Evolutionary conservation across 768 basidiomycete species (phyloP).

Genomic region (Asterophora lycoperdoides): DNA sequence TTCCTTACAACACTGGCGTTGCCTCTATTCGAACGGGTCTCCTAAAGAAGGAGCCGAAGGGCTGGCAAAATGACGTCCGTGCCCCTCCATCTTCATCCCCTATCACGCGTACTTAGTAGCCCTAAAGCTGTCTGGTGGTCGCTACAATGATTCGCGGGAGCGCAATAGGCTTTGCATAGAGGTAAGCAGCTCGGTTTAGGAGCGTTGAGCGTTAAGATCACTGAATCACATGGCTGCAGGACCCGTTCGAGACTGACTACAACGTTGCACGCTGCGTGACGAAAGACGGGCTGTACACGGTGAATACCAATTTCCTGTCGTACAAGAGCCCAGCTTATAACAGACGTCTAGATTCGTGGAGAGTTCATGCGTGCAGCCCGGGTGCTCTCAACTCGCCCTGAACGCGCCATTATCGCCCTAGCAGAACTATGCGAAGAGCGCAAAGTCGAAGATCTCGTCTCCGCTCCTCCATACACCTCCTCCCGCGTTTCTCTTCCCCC

Average conservation of each 20-base stretch:
- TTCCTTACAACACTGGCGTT: slow-evolving; percentile 86
- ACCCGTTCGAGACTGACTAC: slow-evolving; percentile 95
- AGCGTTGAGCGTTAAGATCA: not conserved
- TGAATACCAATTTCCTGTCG: slow-evolving; percentile 31
- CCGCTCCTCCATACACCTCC: slow-evolving; percentile 42
- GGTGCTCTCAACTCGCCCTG: slow-evolving; percentile 75
- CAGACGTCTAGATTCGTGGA: slow-evolving; percentile 74
- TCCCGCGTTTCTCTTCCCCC: slow-evolving; percentile 52
- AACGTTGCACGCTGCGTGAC: slow-evolving; percentile 97
- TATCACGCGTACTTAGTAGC: slow-evolving; percentile 4
- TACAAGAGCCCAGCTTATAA: slow-evolving; percentile 9
- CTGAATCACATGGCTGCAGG: slow-evolving; percentile 43
- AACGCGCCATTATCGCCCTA: slow-evolving; percentile 75
- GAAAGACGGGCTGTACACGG: slow-evolving; percentile 92
- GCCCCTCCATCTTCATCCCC: not conserved
- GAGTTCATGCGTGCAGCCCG: slow-evolving; percentile 97
- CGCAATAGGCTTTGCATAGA: slow-evolving; percentile 96
- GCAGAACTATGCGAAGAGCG: slow-evolving; percentile 92
- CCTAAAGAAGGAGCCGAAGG: slow-evolving; percentile 87
- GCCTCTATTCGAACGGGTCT: slow-evolving; percentile 87
- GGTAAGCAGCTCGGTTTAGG: slow-evolving; percentile 37
- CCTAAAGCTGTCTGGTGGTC: slow-evolving; percentile 42
- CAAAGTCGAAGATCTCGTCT: slow-evolving; percentile 57
- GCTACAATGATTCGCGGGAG: slow-evolving; percentile 73
- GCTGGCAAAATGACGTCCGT: slow-evolving; percentile 90